Percentiles rank a stretch among this genome's conserved stretches.
Evolutionary conservation across 495 filamentous ascomycete genomes (phyloP).

Genomic region (Extremus antarcticus): DNA sequence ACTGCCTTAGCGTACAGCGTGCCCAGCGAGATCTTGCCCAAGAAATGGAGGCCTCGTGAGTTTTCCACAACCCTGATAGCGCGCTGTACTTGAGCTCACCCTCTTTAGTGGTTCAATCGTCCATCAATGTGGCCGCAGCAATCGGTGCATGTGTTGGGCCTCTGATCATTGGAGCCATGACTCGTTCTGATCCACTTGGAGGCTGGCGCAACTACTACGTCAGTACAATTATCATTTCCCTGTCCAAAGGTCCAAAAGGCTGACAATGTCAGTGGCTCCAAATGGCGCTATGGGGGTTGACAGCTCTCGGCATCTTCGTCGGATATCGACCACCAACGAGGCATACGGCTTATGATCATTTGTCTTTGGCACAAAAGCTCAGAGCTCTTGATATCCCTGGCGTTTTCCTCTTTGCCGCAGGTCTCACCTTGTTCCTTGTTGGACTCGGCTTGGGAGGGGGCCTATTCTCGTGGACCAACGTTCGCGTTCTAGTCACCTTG

Average conservation of each 20-base stretch:
- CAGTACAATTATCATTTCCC: too few relatives aligned
- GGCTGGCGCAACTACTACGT: background rate
- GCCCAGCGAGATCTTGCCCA: background rate
- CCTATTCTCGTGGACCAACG: constrained; percentile 6
- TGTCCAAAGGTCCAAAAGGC: background rate
- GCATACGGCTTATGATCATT: background rate
- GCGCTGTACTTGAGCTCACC: background rate
- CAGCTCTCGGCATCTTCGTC: background rate
- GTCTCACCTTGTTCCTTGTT: constrained; percentile 7
- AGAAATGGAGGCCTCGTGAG: background rate
- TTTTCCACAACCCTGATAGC: background rate
- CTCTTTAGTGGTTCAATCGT: background rate
- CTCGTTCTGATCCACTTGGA: background rate
- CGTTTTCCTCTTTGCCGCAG: constrained; percentile 3
- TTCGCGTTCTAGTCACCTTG: background rate
- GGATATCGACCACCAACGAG: background rate
- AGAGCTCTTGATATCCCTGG: background rate
- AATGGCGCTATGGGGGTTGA: background rate
- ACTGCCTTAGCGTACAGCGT: background rate
- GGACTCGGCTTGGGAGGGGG: constrained; percentile 9
- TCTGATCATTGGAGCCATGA: background rate
- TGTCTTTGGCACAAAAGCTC: background rate
- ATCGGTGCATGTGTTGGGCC: background rate
- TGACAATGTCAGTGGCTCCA: background rate
- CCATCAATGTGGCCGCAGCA: background rate